Base-by-base conservation (phyloP, 2,329 filamentous ascomycete genomes). In the Knufia fluminis region DNA sequence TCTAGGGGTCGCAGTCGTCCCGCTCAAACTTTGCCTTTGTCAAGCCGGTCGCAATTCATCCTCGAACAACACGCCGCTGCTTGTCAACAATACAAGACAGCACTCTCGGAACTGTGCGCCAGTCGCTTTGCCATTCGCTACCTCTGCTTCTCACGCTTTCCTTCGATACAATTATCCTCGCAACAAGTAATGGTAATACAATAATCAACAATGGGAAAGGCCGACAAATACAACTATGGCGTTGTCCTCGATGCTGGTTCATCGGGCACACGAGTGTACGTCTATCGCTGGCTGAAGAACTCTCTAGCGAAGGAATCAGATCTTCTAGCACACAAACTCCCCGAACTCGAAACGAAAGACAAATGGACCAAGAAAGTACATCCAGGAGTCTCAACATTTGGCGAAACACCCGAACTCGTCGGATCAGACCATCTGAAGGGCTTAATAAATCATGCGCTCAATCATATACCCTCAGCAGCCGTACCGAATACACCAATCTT, bases 221-320 rank as follows among this genome's bases (percentile, higher is more conserved):
- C 48, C 7, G 45, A 54, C 50, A 43, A 54, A 42, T 54, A 75
- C 74, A 72, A 74, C 71, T 96, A 94, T 76, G 92, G 90, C 65
- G 86, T 97, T 61, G 90, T 98, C 64, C 79, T 98, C 63, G 92
- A 98, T 77, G 92, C 92, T 66, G 92, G 92, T 60, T 97, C 92
- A 68, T 97, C 92, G 62, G 77, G 92, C 65, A 97, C 91, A 61
- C 85, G 92, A 65, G 77, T 95, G 55, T 88, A 98, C 67, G 80
- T 98, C 51, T 98, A 98, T 71, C 80, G 83, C 68, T 98, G 92
- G 92, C 79, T 90, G 62, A 85, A 94, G 62, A 82, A 82, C 56
- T 73, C 79, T 33, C 76, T 76, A 58, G 83, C 85, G 56, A 72
- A 79, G 60, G 74, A 79, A 31, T 71, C 75, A 39, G 62, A 70